A percentile compares a stretch with the other conserved stretches of the same genome.
Evolutionary conservation across 2,329 filamentous ascomycete species (phyloP).

Genomic region (Thermoascus crustaceus): DNA sequence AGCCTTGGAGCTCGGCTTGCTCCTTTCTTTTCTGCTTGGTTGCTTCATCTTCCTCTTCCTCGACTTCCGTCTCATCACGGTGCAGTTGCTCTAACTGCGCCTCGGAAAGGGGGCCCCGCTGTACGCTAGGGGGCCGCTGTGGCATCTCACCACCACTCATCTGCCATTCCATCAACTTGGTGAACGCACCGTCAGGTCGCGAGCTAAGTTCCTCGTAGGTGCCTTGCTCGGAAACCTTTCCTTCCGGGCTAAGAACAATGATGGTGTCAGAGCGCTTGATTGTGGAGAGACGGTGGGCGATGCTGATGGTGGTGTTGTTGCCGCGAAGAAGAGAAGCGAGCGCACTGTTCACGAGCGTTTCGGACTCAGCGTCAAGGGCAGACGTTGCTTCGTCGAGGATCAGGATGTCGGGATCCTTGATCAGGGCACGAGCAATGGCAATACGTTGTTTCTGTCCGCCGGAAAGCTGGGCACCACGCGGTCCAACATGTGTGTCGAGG

Average conservation of each 20-base stretch:
- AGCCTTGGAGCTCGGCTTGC: not conserved
- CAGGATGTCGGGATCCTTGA: conserved; percentile 93
- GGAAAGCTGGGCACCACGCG: conserved; percentile 84
- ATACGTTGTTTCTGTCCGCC: conserved; percentile 97
- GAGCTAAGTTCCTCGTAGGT: conserved; percentile 69
- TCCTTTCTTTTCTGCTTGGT: conserved; percentile 21
- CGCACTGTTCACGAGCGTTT: conserved; percentile 91
- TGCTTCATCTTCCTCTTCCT: conserved; percentile 24
- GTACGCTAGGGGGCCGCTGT: conserved; percentile 15
- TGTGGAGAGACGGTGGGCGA: conserved; percentile 89
- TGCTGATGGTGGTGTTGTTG: conserved; percentile 93
- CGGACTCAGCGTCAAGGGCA: conserved; percentile 89
- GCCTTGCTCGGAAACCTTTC: conserved; percentile 83
- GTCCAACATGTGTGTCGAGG: conserved; percentile 86
- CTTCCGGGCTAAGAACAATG: conserved; percentile 80
- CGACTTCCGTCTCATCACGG: conserved; percentile 28
- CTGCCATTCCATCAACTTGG: conserved; percentile 97
- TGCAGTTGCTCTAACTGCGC: conserved; percentile 44
- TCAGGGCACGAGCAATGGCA: conserved; percentile 85
- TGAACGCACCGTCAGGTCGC: conserved; percentile 74
- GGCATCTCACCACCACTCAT: conserved; percentile 69
- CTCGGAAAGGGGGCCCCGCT: conserved; percentile 34
- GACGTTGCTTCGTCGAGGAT: conserved; percentile 96
- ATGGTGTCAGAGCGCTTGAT: conserved; percentile 95
- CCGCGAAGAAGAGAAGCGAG: conserved; percentile 71